A percentile compares a stretch with the other conserved stretches of the same genome.
These are phyloP conservation scores for Candida gigantensis DNA, from an alignment of 1,139 yeast genomes.

Conservation along the genomic window DNA sequence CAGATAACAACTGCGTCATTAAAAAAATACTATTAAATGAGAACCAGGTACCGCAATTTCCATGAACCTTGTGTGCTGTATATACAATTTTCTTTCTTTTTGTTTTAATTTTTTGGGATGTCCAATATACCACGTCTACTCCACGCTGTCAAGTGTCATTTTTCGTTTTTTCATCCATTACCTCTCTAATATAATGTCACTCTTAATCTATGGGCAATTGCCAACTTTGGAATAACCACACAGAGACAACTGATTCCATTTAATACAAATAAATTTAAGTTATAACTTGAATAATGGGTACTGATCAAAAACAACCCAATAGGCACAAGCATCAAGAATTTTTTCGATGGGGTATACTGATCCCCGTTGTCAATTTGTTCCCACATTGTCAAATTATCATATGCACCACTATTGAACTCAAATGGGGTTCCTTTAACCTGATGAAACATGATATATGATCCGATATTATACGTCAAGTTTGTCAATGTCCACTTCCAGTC, in stretches of 20 bases:
- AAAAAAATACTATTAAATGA: no score
- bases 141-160: not conserved
- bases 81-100: not conserved
- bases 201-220: conserved; percentile 76
- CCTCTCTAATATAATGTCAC: conserved; percentile 48
- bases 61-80: no score
- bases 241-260: conserved; percentile 79
- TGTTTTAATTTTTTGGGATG: no score
- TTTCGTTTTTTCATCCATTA: not conserved
- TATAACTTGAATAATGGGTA: conserved; percentile 89
- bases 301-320: conserved; percentile 81
- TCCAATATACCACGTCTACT: no score
- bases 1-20: no score
- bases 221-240: conserved; percentile 87
- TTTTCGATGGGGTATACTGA: conserved; percentile 94
- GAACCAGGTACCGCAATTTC: no score
- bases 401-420: conserved; percentile 95
- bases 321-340: conserved; percentile 88
- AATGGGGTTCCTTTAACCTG: conserved; percentile 96
- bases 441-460: conserved; percentile 95
- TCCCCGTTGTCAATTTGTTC: conserved; percentile 97
- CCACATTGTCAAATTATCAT: conserved; percentile 97
- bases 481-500: conserved; percentile 95
- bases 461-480: conserved; percentile 84
- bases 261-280: conserved; percentile 72